A percentile compares a stretch with the other conserved stretches of the same genome.
These are phyloP conservation scores for Naganishia cerealis DNA, from an alignment of 1,284 basidiomycete species.

Conservation along the genomic window DNA sequence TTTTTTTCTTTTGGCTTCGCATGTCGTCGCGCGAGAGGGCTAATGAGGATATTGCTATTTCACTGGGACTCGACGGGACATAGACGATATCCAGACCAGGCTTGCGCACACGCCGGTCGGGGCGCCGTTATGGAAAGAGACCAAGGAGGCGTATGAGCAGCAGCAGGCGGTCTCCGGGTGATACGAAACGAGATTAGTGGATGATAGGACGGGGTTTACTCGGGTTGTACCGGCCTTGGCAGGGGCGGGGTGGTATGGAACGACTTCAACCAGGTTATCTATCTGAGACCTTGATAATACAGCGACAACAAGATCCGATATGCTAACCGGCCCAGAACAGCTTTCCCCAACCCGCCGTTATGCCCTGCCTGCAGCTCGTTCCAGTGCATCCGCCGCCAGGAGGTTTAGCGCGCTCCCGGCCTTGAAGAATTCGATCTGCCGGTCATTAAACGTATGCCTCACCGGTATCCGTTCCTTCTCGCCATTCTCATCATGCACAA, in stretches of 20 bases:
- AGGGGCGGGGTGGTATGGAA: no score
- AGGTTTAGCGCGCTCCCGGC: constrained; percentile 28
- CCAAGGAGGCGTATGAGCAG: background rate
- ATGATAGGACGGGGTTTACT: background rate
- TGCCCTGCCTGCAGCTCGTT: background rate
- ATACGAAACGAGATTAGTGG: background rate
- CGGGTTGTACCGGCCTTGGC: no score
- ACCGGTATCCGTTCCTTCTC: constrained; percentile 1
- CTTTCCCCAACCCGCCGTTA: background rate
- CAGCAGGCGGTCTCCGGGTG: background rate
- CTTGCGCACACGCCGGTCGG: constrained; percentile 12
- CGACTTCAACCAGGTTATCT: no score
- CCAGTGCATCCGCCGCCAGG: background rate
- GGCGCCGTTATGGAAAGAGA: constrained; percentile 17
- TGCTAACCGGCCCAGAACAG: no score
- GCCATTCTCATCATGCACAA: background rate
- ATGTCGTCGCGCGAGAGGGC: background rate
- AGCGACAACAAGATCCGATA: no score
- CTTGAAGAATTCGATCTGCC: constrained; percentile 26
- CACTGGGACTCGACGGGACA: no score
- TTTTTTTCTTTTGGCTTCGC: background rate
- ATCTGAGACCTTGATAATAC: no score
- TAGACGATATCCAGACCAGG: constrained; percentile 19
- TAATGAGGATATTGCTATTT: background rate
- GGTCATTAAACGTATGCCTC: constrained; percentile 8